These are phyloP conservation scores for Inosperma sp. DNA, from an alignment of 768 basidiomycete genomes.

Conservation along the genomic window DNA sequence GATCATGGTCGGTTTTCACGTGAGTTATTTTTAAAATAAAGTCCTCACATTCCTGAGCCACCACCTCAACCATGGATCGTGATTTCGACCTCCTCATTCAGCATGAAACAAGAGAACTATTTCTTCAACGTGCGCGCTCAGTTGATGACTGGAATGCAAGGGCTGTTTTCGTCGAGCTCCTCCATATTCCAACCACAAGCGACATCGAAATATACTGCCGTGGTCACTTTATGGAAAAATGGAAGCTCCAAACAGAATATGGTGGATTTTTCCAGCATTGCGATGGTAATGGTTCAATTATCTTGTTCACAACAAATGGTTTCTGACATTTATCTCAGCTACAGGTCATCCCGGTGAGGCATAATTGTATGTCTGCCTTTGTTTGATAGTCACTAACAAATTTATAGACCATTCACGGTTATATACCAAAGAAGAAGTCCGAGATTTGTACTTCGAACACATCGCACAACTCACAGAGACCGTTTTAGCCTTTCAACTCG, in stretches of 20 bases:
- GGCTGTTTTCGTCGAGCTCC: background rate
- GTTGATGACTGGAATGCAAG: background rate
- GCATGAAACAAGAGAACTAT: background rate
- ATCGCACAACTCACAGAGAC: background rate
- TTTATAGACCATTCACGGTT: too few relatives aligned
- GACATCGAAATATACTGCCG: background rate
- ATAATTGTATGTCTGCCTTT: too few relatives aligned
- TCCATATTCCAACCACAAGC: background rate
- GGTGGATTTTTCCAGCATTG: too few relatives aligned
- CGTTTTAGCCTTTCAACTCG: background rate
- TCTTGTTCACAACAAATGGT: too few relatives aligned
- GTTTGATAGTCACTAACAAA: too few relatives aligned
- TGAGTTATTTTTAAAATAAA: background rate
- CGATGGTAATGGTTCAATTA: too few relatives aligned
- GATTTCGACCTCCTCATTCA: background rate
- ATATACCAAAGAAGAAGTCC: background rate
- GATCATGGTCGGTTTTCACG: background rate
- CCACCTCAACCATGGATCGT: background rate
- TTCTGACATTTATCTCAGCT: too few relatives aligned
- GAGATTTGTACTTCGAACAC: background rate
- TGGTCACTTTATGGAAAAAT: background rate
- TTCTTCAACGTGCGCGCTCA: background rate
- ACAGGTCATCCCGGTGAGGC: background rate
- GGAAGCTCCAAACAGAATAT: background rate
- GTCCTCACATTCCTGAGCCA: background rate